phyloP scores from a whole-genome alignment of 2,329 filamentous ascomycete species.

The Nannizzia gypsea region DNA sequence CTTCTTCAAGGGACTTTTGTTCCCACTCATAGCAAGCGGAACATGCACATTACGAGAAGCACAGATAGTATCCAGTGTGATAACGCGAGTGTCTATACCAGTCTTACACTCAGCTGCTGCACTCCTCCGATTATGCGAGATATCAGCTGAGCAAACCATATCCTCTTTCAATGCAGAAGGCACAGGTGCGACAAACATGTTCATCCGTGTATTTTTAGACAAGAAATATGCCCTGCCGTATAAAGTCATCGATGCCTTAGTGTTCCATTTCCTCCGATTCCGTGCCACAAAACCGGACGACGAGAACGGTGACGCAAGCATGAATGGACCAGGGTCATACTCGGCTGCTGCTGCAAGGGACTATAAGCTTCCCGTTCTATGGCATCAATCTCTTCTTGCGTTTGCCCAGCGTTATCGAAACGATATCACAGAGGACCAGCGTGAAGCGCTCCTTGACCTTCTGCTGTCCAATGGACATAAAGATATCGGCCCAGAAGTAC shows the following conservation, averaged over 20 bases:
- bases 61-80: conserved; percentile 75
- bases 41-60: conserved; percentile 90
- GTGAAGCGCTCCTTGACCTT: conserved; percentile 80
- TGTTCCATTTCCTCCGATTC: conserved; percentile 94
- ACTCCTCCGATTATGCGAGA: conserved; percentile 83
- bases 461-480: conserved; percentile 74
- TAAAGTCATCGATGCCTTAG: conserved; percentile 84
- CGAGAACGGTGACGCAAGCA: conserved; percentile 43
- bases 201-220: conserved; percentile 84
- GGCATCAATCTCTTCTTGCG: conserved; percentile 85
- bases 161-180: conserved; percentile 59
- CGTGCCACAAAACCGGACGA: conserved; percentile 54
- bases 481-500: conserved; percentile 79
- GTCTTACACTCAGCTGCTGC: conserved; percentile 88
- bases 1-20: conserved; percentile 94
- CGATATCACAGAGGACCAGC: conserved; percentile 89
- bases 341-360: conserved; percentile 41
- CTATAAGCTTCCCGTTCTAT: conserved; percentile 72
- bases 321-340: conserved; percentile 26
- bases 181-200: conserved; percentile 84
- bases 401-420: conserved; percentile 94
- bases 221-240: conserved; percentile 96
- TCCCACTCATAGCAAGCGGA: conserved; percentile 72
- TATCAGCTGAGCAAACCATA: conserved; percentile 79
- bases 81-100: conserved; percentile 73